phyloP scores from a whole-genome alignment of 331 rosid species.

The Dryas integrifolia region DNA sequence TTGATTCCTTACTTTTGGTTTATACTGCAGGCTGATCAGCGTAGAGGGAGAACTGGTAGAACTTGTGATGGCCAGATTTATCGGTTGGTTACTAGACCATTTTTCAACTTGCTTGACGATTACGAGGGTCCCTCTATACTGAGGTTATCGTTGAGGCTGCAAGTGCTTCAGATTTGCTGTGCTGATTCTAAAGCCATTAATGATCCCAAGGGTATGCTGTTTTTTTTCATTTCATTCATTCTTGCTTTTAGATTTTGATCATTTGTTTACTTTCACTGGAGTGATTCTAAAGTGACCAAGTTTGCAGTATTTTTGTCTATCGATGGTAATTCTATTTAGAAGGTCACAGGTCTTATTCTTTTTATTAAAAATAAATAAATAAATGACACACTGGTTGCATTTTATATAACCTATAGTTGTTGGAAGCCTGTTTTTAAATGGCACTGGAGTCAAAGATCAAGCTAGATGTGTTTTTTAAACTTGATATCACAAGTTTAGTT shows the following conservation, averaged over 20 bases:
- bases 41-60: constrained; percentile 92
- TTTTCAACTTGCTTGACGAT: constrained; percentile 52
- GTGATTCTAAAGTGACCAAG: constrained; percentile 1
- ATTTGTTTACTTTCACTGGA: constrained; percentile 3
- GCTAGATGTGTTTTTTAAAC: neutral
- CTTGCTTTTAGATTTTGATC: neutral
- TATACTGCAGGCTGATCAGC: constrained; percentile 72
- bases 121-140: constrained; percentile 69
- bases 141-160: constrained; percentile 72
- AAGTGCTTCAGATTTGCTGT: constrained; percentile 71
- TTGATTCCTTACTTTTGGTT: constrained; percentile 29
- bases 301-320: neutral
- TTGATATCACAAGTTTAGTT: neutral
- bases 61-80: constrained; percentile 89
- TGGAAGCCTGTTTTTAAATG: neutral
- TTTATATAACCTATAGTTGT: neutral
- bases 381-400: neutral
- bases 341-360: neutral
- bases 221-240: neutral
- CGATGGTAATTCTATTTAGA: neutral
- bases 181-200: constrained; percentile 77
- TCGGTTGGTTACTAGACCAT: constrained; percentile 67
- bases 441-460: neutral
- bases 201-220: constrained; percentile 64
- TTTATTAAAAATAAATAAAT: neutral